Percentiles rank a stretch among this genome's conserved stretches.
Evolutionary conservation across 306 rosid species (phyloP).

Genomic region (Cicer chorassanicum): DNA sequence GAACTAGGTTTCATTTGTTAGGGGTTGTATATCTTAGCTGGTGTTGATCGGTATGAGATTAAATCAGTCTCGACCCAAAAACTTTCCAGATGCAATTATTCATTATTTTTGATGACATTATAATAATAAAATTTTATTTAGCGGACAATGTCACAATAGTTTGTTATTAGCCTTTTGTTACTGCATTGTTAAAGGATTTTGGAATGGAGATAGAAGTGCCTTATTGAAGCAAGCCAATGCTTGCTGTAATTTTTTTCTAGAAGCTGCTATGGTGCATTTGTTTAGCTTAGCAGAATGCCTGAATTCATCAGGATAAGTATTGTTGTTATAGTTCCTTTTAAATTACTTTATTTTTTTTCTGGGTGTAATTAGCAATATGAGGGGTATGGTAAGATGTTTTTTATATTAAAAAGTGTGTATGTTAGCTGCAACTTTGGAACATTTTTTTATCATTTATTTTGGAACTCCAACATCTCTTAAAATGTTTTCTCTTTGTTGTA

Average conservation of each 20-base stretch:
- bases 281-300: background rate
- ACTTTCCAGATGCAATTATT: background rate
- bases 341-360: background rate
- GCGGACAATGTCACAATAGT: background rate
- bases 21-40: too few species aligned
- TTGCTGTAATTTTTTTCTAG: conserved; percentile 10
- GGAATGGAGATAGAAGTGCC: background rate
- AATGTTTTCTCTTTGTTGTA: conserved; percentile 51
- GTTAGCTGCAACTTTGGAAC: conserved; percentile 13
- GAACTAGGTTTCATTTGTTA: too few species aligned
- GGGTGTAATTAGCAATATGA: conserved; percentile 15
- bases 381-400: conserved; percentile 20
- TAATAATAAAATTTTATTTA: background rate
- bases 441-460: background rate
- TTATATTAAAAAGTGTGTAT: background rate
- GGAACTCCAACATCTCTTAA: conserved; percentile 19
- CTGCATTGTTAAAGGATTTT: conserved; percentile 17
- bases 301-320: conserved; percentile 3
- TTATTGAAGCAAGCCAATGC: conserved; percentile 9
- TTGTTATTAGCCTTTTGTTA: background rate
- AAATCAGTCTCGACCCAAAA: background rate
- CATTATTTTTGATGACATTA: background rate
- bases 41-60: too few species aligned
- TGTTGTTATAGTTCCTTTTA: conserved; percentile 1
- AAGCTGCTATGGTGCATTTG: background rate